Conservation (phyloP, 768 basidiomycete species). For the Lanmaoa pseudosensibilis region DNA sequence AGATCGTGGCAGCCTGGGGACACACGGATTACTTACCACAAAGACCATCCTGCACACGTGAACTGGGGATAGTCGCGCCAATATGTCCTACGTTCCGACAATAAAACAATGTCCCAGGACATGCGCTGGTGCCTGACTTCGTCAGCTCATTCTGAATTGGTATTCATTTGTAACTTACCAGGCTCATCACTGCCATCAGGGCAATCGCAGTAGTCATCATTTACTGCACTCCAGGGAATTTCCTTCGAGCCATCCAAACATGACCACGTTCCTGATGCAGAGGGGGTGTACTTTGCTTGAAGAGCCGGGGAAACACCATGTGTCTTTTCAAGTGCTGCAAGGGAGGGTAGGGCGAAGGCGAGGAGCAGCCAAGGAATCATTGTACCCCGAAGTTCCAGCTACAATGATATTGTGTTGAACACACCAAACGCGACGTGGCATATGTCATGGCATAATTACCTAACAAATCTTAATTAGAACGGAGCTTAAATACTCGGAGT, state of each 20-base stretch:
- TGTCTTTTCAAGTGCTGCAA: conserved; percentile 48
- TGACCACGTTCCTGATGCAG: conserved; percentile 58
- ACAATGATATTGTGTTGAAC: not conserved
- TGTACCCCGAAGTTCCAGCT: not conserved
- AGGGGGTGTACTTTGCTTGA: conserved; percentile 54
- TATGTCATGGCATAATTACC: conserved; percentile 14
- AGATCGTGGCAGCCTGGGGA: conserved; percentile 1
- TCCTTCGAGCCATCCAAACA: conserved; percentile 80
- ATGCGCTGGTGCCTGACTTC: conserved; percentile 77
- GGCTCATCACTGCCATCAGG: conserved; percentile 95
- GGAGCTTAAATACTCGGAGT: conserved; percentile 25
- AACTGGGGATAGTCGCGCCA: conserved; percentile 73
- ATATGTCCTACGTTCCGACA: conserved; percentile 89
- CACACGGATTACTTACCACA: conserved; percentile 64
- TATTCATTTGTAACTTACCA: conserved; percentile 44
- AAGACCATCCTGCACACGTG: conserved; percentile 88
- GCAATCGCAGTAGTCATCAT: conserved; percentile 96
- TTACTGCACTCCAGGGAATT: conserved; percentile 79
- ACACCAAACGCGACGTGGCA: conserved; percentile 4
- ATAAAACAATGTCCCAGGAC: conserved; percentile 72
- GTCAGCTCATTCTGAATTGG: conserved; percentile 7
- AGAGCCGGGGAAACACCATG: conserved; percentile 59
- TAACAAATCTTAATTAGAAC: conserved; percentile 17
- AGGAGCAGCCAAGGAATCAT: conserved; percentile 55
- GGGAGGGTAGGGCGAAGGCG: conserved; percentile 39